These are phyloP conservation scores for Pichia sp. DNA, from an alignment of 1,139 yeast species.

Conservation along the genomic window DNA sequence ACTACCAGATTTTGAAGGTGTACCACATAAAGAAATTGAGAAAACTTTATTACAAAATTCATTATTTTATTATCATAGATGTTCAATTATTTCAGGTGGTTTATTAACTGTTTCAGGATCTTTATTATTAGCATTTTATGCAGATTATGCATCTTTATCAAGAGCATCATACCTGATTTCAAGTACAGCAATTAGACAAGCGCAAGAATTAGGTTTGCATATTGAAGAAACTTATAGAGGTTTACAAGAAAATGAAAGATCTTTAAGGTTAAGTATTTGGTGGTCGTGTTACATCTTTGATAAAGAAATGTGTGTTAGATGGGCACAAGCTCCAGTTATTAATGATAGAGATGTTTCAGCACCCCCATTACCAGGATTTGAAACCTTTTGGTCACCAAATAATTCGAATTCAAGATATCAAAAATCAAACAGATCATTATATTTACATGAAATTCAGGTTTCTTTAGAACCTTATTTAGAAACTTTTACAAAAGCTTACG, in stretches of 20 bases:
- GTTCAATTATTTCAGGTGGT: slow-evolving; percentile 46
- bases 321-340: slow-evolving; percentile 57
- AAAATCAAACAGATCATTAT: slow-evolving; percentile 2
- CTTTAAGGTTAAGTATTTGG: slow-evolving; percentile 42
- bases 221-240: slow-evolving; percentile 43
- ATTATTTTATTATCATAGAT: slow-evolving; percentile 42
- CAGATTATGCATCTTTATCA: slow-evolving; percentile 39
- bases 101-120: slow-evolving; percentile 45
- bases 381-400: slow-evolving; percentile 18
- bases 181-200: slow-evolving; percentile 50
- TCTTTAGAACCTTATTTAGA: slow-evolving; percentile 4
- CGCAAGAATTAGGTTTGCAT: slow-evolving; percentile 63
- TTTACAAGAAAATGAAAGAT: slow-evolving; percentile 35
- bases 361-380: slow-evolving; percentile 23
- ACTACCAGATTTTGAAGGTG: slow-evolving; percentile 3
- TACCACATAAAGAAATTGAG: slow-evolving; percentile 14
- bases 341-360: slow-evolving; percentile 44
- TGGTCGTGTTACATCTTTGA: slow-evolving; percentile 52
- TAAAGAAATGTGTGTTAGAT: slow-evolving; percentile 46
- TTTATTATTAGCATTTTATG: slow-evolving; percentile 38
- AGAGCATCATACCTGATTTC: slow-evolving; percentile 40
- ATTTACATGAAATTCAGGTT: slow-evolving; percentile 9
- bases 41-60: slow-evolving; percentile 29
- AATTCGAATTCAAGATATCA: background rate
- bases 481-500: background rate